Evolutionary conservation across 148 eudicot genomes (phyloP).

Genomic region (Vaccinium vitisidaea): DNA sequence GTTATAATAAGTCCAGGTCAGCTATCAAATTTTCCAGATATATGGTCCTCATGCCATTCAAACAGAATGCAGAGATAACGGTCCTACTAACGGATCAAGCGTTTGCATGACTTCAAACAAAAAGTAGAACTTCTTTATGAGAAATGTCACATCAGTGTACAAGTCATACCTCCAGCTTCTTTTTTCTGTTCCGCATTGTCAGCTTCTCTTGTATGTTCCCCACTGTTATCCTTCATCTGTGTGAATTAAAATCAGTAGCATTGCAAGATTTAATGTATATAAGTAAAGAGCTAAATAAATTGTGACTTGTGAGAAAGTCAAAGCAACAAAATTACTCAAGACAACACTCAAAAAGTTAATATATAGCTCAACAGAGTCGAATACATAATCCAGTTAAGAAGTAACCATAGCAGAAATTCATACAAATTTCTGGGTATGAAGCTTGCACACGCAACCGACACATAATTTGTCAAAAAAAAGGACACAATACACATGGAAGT

Average conservation of each 20-base stretch:
- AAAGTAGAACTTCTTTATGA: background rate
- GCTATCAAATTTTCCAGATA: background rate
- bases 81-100: background rate
- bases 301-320: slow-evolving; percentile 6
- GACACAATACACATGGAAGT: background rate
- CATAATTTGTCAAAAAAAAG: background rate
- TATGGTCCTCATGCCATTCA: background rate
- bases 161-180: slow-evolving; percentile 33
- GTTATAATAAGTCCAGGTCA: background rate
- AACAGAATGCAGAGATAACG: background rate
- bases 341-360: background rate
- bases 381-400: background rate
- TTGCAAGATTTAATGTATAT: background rate
- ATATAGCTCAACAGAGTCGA: slow-evolving; percentile 3
- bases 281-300: background rate
- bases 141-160: background rate
- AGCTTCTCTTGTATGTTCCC: slow-evolving; percentile 28
- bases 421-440: slow-evolving; percentile 1
- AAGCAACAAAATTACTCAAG: slow-evolving; percentile 6
- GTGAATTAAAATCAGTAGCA: background rate
- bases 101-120: background rate
- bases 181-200: slow-evolving; percentile 28
- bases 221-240: slow-evolving; percentile 25
- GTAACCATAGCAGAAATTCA: background rate
- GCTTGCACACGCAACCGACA: background rate